Evolutionary conservation across 345 rosid species (phyloP), one percentile per base, ranked within the genome.

Genomic region (Rhodamnia rubescens): DNA sequence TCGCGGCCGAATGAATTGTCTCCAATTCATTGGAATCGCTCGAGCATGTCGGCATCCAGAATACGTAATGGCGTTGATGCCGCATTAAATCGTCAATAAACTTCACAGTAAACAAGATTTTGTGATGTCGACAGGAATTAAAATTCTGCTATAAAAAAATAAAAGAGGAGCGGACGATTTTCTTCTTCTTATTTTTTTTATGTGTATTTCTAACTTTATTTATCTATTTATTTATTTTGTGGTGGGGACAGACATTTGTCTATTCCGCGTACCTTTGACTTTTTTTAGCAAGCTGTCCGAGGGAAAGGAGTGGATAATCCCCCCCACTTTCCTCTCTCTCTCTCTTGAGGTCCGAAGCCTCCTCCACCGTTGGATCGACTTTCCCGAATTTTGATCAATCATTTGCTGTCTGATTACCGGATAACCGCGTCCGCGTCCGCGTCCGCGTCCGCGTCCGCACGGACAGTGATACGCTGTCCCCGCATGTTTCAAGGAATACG

Each of bases 121-220:
- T 1, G 11, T 0, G 6, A 8, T 1, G 9, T 16, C 6, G 5
- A 64, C 3, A 1, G 40, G 32, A 4, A 2, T 32, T 64, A 2
- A 9, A 64, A 64, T 16, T 29, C 1, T 7, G 6, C 0, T 1
- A 0, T 64, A 9, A 32, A 29, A 29, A 54, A 54, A 20, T 54
- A 21, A 54, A 54, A 54, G 57, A 7, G 10, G 57, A 20, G 57
- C 24, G 4, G 26, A 55, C 40, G 22, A 64, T 32, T 64, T 64
- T 1, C 21, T 32, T 20, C 21, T 64, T 0, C 4, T 8, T 13
- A 52, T 3, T 29, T 64, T 7, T 14, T 29, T 14, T 3, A 3
- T 15, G 15, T 29, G 29, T 1, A 18, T 52, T 54, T 54, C 8
- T 57, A 0, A 24, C 26, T n/a, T 29, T 7, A 0, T 59, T 1